phyloP scores from a whole-genome alignment of 2,329 filamentous ascomycete species.

The Cladobotryum mycophilum region DNA sequence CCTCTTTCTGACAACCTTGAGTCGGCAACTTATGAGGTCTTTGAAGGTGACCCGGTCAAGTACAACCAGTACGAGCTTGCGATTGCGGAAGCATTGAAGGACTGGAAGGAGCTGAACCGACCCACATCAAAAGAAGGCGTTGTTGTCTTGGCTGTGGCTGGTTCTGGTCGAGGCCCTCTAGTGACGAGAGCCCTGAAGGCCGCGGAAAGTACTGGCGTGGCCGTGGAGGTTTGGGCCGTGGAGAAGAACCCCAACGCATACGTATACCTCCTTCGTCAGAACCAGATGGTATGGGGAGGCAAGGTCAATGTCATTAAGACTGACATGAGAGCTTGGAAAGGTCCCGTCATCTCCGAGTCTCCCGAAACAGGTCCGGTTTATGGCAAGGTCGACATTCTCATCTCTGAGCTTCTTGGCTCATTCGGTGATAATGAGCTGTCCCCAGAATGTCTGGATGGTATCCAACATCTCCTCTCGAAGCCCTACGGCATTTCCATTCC shows the following conservation, averaged over 20 bases:
- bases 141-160: conserved; percentile 85
- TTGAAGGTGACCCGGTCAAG: conserved; percentile 96
- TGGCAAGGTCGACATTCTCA: conserved; percentile 78
- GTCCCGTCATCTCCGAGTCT: conserved; percentile 52
- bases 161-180: conserved; percentile 85
- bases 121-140: conserved; percentile 63
- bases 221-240: conserved; percentile 82
- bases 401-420: conserved; percentile 89
- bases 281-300: conserved; percentile 71
- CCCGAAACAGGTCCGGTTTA: conserved; percentile 40
- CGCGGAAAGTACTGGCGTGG: conserved; percentile 66
- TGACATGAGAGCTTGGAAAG: conserved; percentile 95
- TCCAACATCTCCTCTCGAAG: conserved; percentile 77
- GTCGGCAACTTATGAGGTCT: conserved; percentile 95
- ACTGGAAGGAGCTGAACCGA: conserved; percentile 68
- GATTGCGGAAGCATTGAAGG: conserved; percentile 69
- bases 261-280: conserved; percentile 83
- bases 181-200: conserved; percentile 82
- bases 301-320: conserved; percentile 85
- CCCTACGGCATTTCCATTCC: conserved; percentile 89
- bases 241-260: conserved; percentile 99
- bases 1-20: conserved; percentile 94
- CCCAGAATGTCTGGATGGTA: conserved; percentile 92
- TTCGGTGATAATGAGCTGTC: conserved; percentile 97
- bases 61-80: conserved; percentile 93